Evolutionary conservation across 1,139 yeast species (phyloP).

Genomic region (Geotrichum restrictum): DNA sequence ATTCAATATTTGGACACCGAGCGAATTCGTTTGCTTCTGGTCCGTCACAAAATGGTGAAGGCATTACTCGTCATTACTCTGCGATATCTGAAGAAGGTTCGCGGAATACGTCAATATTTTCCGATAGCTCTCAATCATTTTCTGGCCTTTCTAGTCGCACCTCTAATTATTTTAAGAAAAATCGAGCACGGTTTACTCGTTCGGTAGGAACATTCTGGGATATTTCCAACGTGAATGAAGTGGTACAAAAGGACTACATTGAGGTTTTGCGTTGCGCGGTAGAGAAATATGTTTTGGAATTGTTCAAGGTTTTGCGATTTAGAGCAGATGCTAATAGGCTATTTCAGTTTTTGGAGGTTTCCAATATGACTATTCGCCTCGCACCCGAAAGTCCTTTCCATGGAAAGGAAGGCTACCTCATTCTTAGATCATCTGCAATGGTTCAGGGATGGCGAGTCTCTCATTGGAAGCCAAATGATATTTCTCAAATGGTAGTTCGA

Average conservation of each 20-base stretch:
- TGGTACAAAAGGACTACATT: constrained; percentile 40
- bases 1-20: neutral
- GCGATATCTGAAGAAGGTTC: constrained; percentile 4
- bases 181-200: constrained; percentile 12
- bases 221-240: constrained; percentile 18
- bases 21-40: neutral
- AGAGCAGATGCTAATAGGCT: constrained; percentile 78
- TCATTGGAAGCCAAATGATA: constrained; percentile 74
- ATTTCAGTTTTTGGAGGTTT: constrained; percentile 82
- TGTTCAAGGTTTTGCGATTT: constrained; percentile 58
- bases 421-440: constrained; percentile 75
- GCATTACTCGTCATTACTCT: neutral
- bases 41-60: neutral
- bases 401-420: constrained; percentile 86
- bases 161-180: constrained; percentile 13
- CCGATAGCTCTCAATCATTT: constrained; percentile 13
- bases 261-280: constrained; percentile 17
- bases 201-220: constrained; percentile 14
- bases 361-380: constrained; percentile 79
- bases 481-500: constrained; percentile 69
- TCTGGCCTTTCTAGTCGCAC: constrained; percentile 14
- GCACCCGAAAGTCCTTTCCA: constrained; percentile 77
- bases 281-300: constrained; percentile 54
- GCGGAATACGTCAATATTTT: constrained; percentile 5
- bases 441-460: constrained; percentile 96